These are phyloP conservation scores for Fusarium solani-melongenae DNA, from an alignment of 2,329 filamentous ascomycete species.

Conservation along the genomic window DNA sequence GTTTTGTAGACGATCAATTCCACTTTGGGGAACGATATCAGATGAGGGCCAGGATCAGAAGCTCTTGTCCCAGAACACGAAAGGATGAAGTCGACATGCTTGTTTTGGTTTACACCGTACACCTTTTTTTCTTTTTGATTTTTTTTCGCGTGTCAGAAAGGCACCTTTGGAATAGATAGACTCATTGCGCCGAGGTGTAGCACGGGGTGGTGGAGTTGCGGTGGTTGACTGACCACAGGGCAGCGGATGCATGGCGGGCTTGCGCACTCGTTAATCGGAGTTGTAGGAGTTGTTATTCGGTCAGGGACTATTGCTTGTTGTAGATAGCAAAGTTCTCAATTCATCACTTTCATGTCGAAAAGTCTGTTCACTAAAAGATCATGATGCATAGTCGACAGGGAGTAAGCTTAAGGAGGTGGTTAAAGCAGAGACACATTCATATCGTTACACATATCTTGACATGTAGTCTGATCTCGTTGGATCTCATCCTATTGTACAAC, in stretches of 20 bases:
- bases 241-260: constrained; percentile 41
- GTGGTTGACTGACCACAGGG: constrained; percentile 2
- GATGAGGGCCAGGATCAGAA: neutral
- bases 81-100: constrained; percentile 15
- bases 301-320: constrained; percentile 28
- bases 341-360: constrained; percentile 16
- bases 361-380: neutral
- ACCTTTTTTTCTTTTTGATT: constrained; percentile 28
- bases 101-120: constrained; percentile 35
- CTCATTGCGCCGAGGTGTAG: constrained; percentile 33
- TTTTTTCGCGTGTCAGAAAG: constrained; percentile 37
- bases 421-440: constrained; percentile 19
- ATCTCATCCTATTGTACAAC: constrained; percentile 44
- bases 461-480: constrained; percentile 32
- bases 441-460: constrained; percentile 42
- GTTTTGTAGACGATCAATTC: constrained; percentile 42
- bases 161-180: constrained; percentile 43
- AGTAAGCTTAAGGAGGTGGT: neutral
- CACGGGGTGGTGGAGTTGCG: constrained; percentile 1
- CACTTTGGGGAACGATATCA: neutral
- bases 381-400: neutral
- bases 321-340: constrained; percentile 36
- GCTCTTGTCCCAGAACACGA: neutral
- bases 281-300: constrained; percentile 43
- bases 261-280: constrained; percentile 44